These are phyloP conservation scores for Apiotrichum veenhuisii DNA, from an alignment of 1,284 basidiomycete species.

Conservation along the genomic window DNA sequence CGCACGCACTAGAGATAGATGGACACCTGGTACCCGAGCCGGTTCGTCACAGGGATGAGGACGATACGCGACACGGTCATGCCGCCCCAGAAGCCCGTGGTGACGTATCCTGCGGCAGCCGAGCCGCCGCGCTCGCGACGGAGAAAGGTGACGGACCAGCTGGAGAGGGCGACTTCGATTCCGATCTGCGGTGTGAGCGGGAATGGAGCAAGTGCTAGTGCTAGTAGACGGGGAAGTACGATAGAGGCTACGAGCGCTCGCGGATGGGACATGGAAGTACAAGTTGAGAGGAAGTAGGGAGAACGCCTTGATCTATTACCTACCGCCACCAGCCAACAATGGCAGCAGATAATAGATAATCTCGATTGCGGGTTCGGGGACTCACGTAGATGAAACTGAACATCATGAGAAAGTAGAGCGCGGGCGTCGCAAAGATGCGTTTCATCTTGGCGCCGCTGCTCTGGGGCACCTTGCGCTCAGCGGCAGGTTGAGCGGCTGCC, in stretches of 20 bases:
- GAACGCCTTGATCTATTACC: no score
- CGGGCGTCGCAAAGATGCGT: slow-evolving; percentile 15
- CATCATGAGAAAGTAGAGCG: slow-evolving; percentile 10
- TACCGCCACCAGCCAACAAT: no score
- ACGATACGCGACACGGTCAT: slow-evolving; percentile 23
- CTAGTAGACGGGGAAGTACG: background rate
- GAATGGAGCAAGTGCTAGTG: no score
- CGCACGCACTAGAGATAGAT: slow-evolving; percentile 24
- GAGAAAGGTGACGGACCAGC: slow-evolving; percentile 18
- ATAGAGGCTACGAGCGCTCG: no score
- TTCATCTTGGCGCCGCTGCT: slow-evolving; percentile 11
- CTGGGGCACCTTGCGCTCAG: background rate
- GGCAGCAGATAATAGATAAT: no score
- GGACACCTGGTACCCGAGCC: slow-evolving; percentile 22
- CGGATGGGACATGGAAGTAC: no score
- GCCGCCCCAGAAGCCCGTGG: slow-evolving; percentile 25
- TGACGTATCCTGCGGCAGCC: slow-evolving; percentile 19
- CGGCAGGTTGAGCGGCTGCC: background rate
- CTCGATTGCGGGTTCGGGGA: background rate
- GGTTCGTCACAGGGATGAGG: slow-evolving; percentile 25
- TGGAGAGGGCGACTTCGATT: slow-evolving; percentile 14
- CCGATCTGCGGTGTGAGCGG: no score
- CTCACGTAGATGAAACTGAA: slow-evolving; percentile 18
- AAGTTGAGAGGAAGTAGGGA: no score
- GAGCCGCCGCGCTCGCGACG: slow-evolving; percentile 17